phyloP scores from a whole-genome alignment of 2,329 filamentous ascomycete species.

The Huntiella bhutanensis region DNA sequence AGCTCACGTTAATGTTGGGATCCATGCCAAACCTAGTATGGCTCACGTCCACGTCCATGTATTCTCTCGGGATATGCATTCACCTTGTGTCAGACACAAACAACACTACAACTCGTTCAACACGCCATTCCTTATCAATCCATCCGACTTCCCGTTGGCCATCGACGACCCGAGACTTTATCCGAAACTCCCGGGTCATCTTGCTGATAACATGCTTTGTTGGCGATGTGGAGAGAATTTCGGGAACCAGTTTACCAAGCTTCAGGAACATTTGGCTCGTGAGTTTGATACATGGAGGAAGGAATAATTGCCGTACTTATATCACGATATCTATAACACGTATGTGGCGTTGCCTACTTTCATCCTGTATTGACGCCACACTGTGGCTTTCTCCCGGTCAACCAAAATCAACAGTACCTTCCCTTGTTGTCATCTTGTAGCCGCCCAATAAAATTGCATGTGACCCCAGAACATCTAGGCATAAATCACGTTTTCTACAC shows the following conservation, averaged over 20 bases:
- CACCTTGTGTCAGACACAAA: slow-evolving; percentile 50
- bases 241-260: slow-evolving; percentile 48
- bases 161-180: slow-evolving; percentile 43
- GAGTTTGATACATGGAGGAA: slow-evolving; percentile 63
- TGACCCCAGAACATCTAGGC: too few species aligned
- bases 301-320: slow-evolving; percentile 23
- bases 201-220: slow-evolving; percentile 50
- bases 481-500: too few species aligned
- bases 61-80: slow-evolving; percentile 60
- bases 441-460: too few species aligned
- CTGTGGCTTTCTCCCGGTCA: slow-evolving; percentile 10
- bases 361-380: background rate
- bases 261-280: slow-evolving; percentile 56
- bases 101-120: slow-evolving; percentile 90
- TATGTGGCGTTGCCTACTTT: background rate
- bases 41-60: slow-evolving; percentile 81
- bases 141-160: slow-evolving; percentile 63
- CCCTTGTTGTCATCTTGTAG: background rate
- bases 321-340: background rate
- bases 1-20: slow-evolving; percentile 53
- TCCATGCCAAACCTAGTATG: slow-evolving; percentile 85
- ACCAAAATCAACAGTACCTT: slow-evolving; percentile 5
- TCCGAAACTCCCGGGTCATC: slow-evolving; percentile 35
- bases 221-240: slow-evolving; percentile 71
- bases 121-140: slow-evolving; percentile 61